Evolutionary conservation across 177 flowering plant species (phyloP), one percentile per base, ranked within the genome.

Genomic region (Vitis hybrid): DNA sequence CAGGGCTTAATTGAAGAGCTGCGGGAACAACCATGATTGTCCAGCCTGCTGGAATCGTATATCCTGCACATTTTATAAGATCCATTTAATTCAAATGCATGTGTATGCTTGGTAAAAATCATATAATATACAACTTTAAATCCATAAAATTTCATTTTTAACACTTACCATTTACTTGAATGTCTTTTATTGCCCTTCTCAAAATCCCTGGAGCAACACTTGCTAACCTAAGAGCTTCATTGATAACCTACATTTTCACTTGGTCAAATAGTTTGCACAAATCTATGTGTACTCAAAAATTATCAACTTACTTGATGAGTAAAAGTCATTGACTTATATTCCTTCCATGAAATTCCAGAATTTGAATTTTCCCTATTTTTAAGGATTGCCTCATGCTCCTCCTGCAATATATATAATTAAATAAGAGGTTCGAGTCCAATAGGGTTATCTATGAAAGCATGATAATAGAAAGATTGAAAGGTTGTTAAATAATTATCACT

Each of bases 271-370:
- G 46, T 35, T 35, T 35, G 27, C 27, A 24, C 8, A 35, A 6
- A 5, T 35, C 8, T 35, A 49, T 32, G 18, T 9, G 13, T 13
- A 68, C 9, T 15, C 35, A 11, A 46, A 9, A 58, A 55, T 2
- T 1, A 11, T 11, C 53, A 32, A 53, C 71, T 70, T 30, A 79
- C 87, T 53, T 69, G 63, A 57, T 63, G 61, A 1, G 86, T 84
- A 30, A 75, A 84, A n/a, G 71, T 81, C 88, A 85, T 78, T 1
- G 85, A 84, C 65, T 84, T 85, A 35, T 84, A 81, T 50, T 82
- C 87, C 24, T 78, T 62, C 86, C 86, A 83, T 1, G 81, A 73
- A 11, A 81, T 11, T 58, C 55, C 30, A n/a, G 77, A 64, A 9
- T 67, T 71, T 8, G 8, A 32, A 32, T 71, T 57, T 53, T 72